Conservation (phyloP, 163 green algal species). For the Scenedesmus sp. region DNA sequence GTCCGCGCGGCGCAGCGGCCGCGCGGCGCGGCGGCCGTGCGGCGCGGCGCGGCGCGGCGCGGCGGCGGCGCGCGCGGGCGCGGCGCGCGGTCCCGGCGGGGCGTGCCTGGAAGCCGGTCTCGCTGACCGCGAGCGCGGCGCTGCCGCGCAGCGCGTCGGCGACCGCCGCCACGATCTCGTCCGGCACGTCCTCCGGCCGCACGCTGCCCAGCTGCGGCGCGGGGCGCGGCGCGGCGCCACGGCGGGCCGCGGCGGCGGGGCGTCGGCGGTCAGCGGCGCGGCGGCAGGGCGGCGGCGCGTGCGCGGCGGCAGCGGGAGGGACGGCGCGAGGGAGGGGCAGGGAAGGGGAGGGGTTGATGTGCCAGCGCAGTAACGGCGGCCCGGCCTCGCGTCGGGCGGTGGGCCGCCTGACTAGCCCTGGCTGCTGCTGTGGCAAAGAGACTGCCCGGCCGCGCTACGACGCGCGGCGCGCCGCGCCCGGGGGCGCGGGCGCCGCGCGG, state of each 20-base stretch:
- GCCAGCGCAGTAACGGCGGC: slow-evolving; percentile 33
- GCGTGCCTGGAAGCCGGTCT: slow-evolving; percentile 45
- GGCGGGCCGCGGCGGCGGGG: no score
- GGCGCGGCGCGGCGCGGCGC: neutral
- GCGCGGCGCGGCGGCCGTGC: neutral
- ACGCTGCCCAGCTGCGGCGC: slow-evolving; percentile 16
- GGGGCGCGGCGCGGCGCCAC: neutral
- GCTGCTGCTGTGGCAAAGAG: slow-evolving; percentile 42
- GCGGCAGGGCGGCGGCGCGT: no score
- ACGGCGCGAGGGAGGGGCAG: no score
- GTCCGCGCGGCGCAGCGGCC: neutral
- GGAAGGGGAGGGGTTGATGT: neutral
- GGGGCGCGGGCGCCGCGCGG: neutral
- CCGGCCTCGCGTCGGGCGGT: slow-evolving; percentile 8
- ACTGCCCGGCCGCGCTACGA: slow-evolving; percentile 45
- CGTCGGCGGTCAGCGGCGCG: no score
- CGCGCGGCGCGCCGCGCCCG: no score
- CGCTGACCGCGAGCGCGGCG: slow-evolving; percentile 36
- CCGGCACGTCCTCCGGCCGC: slow-evolving; percentile 42
- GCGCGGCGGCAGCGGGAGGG: no score
- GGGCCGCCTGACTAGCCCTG: slow-evolving; percentile 43
- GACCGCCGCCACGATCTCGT: slow-evolving; percentile 57
- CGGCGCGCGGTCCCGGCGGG: no score
- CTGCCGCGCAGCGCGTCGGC: slow-evolving; percentile 56
- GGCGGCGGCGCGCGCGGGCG: no score